phyloP scores from a whole-genome alignment of 108 stramenopile genomes.

The Aurantiochytrium sp. region DNA sequence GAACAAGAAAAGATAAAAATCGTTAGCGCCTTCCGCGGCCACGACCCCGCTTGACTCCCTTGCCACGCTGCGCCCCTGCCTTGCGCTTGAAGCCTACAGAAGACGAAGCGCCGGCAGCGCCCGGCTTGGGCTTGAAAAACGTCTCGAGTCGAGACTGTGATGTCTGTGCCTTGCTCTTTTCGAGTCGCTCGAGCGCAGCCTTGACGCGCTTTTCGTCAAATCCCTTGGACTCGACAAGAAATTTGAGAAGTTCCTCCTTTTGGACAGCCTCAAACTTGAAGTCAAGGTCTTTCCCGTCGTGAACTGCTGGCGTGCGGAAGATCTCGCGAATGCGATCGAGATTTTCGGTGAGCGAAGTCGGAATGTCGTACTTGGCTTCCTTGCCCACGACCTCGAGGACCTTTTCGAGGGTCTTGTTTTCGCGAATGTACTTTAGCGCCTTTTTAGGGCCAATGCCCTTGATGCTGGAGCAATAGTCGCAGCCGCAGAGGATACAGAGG shows the following conservation, averaged over 20 bases:
- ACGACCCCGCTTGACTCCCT: background rate
- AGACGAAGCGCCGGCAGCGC: background rate
- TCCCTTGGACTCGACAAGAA: slow-evolving; percentile 79
- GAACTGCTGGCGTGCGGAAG: slow-evolving; percentile 75
- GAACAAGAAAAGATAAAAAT: background rate
- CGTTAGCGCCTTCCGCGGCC: background rate
- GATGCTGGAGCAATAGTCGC: slow-evolving; percentile 95
- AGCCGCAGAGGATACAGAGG: slow-evolving; percentile 88
- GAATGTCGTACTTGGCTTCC: slow-evolving; percentile 65
- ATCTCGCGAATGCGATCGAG: slow-evolving; percentile 55
- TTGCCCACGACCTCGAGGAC: slow-evolving; percentile 65
- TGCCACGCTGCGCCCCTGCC: background rate
- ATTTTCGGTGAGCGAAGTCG: slow-evolving; percentile 65
- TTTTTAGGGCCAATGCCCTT: slow-evolving; percentile 94
- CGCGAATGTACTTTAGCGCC: slow-evolving; percentile 78
- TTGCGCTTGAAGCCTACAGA: background rate
- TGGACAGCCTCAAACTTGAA: slow-evolving; percentile 38
- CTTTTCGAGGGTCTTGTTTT: slow-evolving; percentile 72
- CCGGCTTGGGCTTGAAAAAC: slow-evolving; percentile 58
- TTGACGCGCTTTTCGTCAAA: slow-evolving; percentile 84
- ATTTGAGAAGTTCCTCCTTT: slow-evolving; percentile 54
- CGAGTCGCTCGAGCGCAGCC: slow-evolving; percentile 72
- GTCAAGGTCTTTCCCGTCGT: background rate
- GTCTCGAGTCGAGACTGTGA: slow-evolving; percentile 80
- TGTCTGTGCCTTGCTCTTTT: slow-evolving; percentile 66